Evolutionary conservation across 1,284 basidiomycete species (phyloP).

Genomic region (Ganoderma lucidum): DNA sequence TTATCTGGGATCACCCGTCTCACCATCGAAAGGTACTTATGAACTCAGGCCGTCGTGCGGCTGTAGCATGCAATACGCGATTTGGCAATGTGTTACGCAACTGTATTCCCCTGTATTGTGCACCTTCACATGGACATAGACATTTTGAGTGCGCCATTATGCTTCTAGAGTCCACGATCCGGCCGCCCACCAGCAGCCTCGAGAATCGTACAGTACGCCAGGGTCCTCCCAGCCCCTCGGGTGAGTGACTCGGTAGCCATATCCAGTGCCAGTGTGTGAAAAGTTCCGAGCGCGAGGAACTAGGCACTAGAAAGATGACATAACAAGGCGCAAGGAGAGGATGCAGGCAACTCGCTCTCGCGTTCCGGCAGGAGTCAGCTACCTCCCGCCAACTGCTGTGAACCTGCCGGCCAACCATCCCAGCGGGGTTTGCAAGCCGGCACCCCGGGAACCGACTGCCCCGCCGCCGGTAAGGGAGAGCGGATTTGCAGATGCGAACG

Average conservation of each 20-base stretch:
- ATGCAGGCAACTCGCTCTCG: slow-evolving; percentile 13
- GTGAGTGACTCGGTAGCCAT: slow-evolving; percentile 18
- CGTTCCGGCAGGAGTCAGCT: slow-evolving; percentile 12
- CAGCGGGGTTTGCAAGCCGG: slow-evolving; percentile 73
- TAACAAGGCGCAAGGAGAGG: background rate
- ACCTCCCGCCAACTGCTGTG: slow-evolving; percentile 66
- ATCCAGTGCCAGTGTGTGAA: slow-evolving; percentile 23
- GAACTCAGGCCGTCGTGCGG: slow-evolving; percentile 2
- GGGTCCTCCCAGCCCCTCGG: slow-evolving; percentile 16
- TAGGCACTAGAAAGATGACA: slow-evolving; percentile 12
- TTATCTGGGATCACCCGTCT: background rate
- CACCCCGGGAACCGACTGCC: slow-evolving; percentile 62
- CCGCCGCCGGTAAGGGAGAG: slow-evolving; percentile 72
- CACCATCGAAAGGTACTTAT: background rate
- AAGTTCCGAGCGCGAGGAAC: slow-evolving; percentile 22
- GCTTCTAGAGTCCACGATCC: slow-evolving; percentile 6
- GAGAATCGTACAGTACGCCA: background rate
- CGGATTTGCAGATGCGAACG: slow-evolving; percentile 79
- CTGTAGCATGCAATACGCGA: slow-evolving; percentile 1
- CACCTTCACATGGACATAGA: slow-evolving; percentile 10
- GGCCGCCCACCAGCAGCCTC: slow-evolving; percentile 8
- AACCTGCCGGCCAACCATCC: slow-evolving; percentile 82
- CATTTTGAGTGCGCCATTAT: slow-evolving; percentile 9
- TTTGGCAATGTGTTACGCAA: background rate
- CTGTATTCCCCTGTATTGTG: background rate